Evolutionary conservation across 2,329 filamentous ascomycete species (phyloP), one percentile per base, ranked within the genome.

Genomic region (Beauveria caledonica): DNA sequence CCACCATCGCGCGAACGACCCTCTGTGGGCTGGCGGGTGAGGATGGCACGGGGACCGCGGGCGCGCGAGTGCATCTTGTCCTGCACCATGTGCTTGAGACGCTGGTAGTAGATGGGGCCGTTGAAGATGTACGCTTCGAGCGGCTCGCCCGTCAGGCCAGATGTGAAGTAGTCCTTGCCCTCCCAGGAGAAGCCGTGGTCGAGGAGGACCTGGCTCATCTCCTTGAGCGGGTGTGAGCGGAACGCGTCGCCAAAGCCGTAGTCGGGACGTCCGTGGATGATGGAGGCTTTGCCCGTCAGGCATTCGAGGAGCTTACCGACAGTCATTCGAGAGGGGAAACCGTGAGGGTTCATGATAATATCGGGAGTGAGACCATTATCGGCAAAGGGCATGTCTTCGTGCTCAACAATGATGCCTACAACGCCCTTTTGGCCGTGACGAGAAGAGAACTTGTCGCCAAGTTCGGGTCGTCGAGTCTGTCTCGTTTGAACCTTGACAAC

Each of bases 281-380:
- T 86, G 13, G 92, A 91, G 0, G 94, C 94, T 75, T 99, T 99
- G 65, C 94, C 94, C 0, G 92, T 91, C 17, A 99, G 81, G 49
- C 96, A 89, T 72, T 99, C 94, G 55, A 99, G 84, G 80, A 99
- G 89, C 75, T 99, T 99, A 36, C 94, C 94, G 64, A 99, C 94
- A 58, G 94, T 99, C 94, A 99, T 99, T 74, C 94, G 94, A 36
- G 93, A 97, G 1, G 94, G 94, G 81, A 99, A 99, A 86, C 94
- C 94, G 77, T 99, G 94, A 0, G 95, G 94, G 78, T 99, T 99
- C 94, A 99, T 99, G 84, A 99, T 99, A 66, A 99, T 97, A 74
- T 99, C 94, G 0, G 94, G 94, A n/a, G 86, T 88, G 66, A 99
- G 85, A 2, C 94, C 95, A 57, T 82, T 79, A 74, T 99, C 94